Conservation (phyloP, 345 rosid species). For the Citrus hindsii region DNA sequence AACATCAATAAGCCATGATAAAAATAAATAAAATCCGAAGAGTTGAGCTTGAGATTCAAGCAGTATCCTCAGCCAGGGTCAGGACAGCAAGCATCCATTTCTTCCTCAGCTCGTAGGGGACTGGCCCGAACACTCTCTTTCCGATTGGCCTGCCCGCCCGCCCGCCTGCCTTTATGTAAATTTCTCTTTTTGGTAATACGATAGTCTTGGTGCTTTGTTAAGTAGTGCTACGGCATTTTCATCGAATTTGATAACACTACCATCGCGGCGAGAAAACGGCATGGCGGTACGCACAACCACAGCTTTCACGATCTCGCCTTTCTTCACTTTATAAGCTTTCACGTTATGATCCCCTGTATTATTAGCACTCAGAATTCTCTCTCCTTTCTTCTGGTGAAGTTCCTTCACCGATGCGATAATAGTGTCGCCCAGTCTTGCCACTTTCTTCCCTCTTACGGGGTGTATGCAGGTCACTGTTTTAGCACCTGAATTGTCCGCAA, state of each 20-base stretch:
- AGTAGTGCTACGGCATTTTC: constrained; percentile 91
- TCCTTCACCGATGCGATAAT: constrained; percentile 86
- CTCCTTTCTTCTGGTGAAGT: constrained; percentile 54
- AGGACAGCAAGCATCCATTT: too few relatives aligned
- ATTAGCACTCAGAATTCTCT: too few relatives aligned
- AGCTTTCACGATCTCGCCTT: constrained; percentile 76
- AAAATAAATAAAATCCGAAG: too few relatives aligned
- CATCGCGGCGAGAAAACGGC: constrained; percentile 83
- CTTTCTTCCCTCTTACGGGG: constrained; percentile 66
- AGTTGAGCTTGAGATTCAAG: too few relatives aligned
- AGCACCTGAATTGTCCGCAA: constrained; percentile 85
- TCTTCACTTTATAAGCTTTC: constrained; percentile 70
- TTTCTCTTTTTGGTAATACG: too few relatives aligned
- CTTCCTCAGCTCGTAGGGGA: constrained; percentile 79
- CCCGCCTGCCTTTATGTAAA: not conserved
- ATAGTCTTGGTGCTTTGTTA: constrained; percentile 33
- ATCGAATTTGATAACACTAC: constrained; percentile 83
- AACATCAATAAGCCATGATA: too few relatives aligned
- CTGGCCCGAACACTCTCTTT: constrained; percentile 80
- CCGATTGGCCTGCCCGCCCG: constrained; percentile 71
- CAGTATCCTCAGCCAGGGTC: too few relatives aligned
- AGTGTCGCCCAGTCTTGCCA: constrained; percentile 77
- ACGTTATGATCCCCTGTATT: too few relatives aligned
- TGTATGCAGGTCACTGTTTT: constrained; percentile 90
- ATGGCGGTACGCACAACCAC: constrained; percentile 89